Conservation (phyloP, 169 alveolate genomes). For the Plasmodium sp. region DNA sequence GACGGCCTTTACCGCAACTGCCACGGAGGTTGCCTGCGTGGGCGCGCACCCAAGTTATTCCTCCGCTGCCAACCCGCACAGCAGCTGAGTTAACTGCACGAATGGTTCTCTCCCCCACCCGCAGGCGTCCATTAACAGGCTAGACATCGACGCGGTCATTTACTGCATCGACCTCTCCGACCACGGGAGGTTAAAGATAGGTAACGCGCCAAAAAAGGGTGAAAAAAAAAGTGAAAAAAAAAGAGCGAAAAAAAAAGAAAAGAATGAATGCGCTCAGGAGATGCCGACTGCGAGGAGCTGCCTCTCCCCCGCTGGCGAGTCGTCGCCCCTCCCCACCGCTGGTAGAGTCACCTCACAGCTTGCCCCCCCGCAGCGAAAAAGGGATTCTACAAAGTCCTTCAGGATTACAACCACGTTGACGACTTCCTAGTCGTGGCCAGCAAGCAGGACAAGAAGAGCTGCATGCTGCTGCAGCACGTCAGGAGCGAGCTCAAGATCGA, state of each 20-base stretch:
- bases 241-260: not conserved
- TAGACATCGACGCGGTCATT: slow-evolving; percentile 64
- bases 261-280: not conserved
- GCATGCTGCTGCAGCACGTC: slow-evolving; percentile 45
- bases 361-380: slow-evolving; percentile 4
- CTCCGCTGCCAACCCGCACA: not conserved
- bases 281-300: not conserved
- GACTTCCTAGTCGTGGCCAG: slow-evolving; percentile 36
- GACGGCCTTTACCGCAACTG: not conserved
- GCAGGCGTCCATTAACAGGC: slow-evolving; percentile 54
- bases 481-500: slow-evolving; percentile 43
- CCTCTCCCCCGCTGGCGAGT: not conserved
- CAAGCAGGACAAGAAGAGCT: slow-evolving; percentile 32
- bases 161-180: slow-evolving; percentile 58
- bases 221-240: not conserved
- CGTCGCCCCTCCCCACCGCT: not conserved
- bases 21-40: not conserved
- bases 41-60: not conserved
- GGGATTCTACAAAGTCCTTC: slow-evolving; percentile 35
- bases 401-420: slow-evolving; percentile 33
- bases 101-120: not conserved
- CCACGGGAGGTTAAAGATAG: slow-evolving; percentile 68
- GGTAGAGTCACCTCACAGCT: not conserved
- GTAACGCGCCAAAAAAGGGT: not conserved
- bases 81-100: not conserved